Conservation (phyloP, 2,329 filamentous ascomycete species). For the Penicillium sp. region DNA sequence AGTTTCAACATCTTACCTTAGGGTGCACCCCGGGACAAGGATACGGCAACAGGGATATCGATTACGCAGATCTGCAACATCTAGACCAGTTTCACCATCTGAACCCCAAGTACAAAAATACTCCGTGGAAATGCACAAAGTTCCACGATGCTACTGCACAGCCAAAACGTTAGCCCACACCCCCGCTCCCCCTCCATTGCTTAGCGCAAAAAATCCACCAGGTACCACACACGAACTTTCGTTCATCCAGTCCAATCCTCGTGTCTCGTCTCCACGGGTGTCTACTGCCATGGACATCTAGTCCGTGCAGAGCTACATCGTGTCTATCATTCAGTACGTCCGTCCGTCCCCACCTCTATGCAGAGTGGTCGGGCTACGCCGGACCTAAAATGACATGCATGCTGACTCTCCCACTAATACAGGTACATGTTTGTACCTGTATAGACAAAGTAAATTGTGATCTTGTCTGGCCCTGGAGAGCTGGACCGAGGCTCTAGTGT, state of each 20-base stretch:
- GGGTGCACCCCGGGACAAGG: neutral
- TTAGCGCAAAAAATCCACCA: constrained; percentile 14
- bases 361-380: constrained; percentile 6
- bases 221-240: neutral
- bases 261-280: neutral
- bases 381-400: constrained; percentile 20
- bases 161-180: constrained; percentile 14
- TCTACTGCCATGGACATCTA: neutral
- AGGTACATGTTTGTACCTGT: neutral
- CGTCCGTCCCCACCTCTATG: neutral
- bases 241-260: neutral
- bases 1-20: neutral
- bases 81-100: neutral
- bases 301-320: neutral
- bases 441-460: too few species aligned
- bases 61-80: neutral
- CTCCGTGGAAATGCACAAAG: neutral
- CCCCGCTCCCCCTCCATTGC: constrained; percentile 17
- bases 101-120: neutral
- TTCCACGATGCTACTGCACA: constrained; percentile 9
- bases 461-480: too few species aligned
- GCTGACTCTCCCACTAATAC: constrained; percentile 9
- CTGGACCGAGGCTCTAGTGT: too few species aligned
- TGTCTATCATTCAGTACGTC: neutral
- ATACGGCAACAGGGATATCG: neutral